Percentiles rank a stretch among this genome's conserved stretches.
Conservation (phyloP, 768 basidiomycete genomes). For the Megacollybia marginata region DNA sequence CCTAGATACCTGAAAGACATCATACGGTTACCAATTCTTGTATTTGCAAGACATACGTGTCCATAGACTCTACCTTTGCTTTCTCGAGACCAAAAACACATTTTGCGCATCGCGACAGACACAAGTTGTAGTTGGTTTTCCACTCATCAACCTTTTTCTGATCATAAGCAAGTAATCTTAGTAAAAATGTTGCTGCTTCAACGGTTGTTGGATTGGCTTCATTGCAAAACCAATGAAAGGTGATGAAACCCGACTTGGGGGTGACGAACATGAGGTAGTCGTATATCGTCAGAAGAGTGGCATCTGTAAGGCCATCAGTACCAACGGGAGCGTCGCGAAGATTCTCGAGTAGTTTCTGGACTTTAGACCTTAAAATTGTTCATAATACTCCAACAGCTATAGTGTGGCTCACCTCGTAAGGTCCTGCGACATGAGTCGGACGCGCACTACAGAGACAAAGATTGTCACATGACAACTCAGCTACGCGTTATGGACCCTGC, state of each 20-base stretch:
- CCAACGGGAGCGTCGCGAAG: conserved; percentile 56
- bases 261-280: conserved; percentile 44
- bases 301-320: conserved; percentile 39
- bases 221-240: conserved; percentile 77
- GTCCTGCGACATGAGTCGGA: not conserved
- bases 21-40: not conserved
- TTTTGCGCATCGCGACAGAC: conserved; percentile 55
- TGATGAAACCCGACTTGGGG: conserved; percentile 26
- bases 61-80: conserved; percentile 55
- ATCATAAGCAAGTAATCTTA: conserved; percentile 77
- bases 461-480: too few relatives aligned
- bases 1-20: conserved; percentile 58
- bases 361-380: conserved; percentile 13
- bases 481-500: conserved; percentile 40
- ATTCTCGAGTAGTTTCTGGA: conserved; percentile 41
- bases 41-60: conserved; percentile 51
- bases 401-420: not conserved
- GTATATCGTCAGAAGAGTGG: conserved; percentile 42
- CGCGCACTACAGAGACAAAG: not conserved
- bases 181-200: conserved; percentile 72
- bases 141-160: conserved; percentile 52
- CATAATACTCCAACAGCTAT: too few relatives aligned
- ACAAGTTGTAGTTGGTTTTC: conserved; percentile 47
- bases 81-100: conserved; percentile 66
- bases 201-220: conserved; percentile 46